Base-by-base conservation (phyloP, 768 basidiomycete species). In the Nevesoporus exiguus region DNA sequence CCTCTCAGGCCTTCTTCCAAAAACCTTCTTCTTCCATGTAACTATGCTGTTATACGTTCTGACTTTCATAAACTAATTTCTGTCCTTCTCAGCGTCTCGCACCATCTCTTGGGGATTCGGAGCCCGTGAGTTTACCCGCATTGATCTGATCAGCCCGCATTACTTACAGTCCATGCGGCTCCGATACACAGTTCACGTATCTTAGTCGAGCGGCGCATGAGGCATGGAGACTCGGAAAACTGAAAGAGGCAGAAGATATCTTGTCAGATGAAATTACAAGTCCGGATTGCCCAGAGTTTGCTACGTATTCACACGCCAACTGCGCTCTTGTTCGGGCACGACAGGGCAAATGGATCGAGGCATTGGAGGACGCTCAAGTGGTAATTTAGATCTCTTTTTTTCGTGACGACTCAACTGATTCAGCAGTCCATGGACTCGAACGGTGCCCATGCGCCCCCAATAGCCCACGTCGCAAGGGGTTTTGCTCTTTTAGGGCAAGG, bases 241-340 rank as follows among this genome's bases (percentile, higher is more conserved):
- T 56, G 36, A 34, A 33, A 9, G 14, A 36, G 7, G 24, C 33
- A 0, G 55, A 59, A 34, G 21, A 36, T 13, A 37, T 52, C 5
- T 36, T 59, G 14, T 56, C 58, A 10, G 40, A 41, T 1, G 47
- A 58, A 15, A 36, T 36, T 15, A 17, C 34, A 17, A 36, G 15
- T 36, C 17, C 24, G 7, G 46, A 34, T 21, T 44, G 10, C 11
- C 30, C 25, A 19, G 27, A 40, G 19, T n/a, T 40, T 3, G n/a
- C 27, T 15, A 1, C 7, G 1, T 56, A 56, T 49, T 44, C 37
- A 4, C 42, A 10, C 42, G 51, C 47, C 19, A 56, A 52, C 21
- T 43, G 58, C 14, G 36, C 58, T 27, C 43, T 56, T n/a, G 25
- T 56, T 37, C 47, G 58, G 22, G 50, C 50, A 1, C 54, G 47